Evolutionary conservation across 2,329 filamentous ascomycete species (phyloP).

Genomic region (Leptographium flavum): DNA sequence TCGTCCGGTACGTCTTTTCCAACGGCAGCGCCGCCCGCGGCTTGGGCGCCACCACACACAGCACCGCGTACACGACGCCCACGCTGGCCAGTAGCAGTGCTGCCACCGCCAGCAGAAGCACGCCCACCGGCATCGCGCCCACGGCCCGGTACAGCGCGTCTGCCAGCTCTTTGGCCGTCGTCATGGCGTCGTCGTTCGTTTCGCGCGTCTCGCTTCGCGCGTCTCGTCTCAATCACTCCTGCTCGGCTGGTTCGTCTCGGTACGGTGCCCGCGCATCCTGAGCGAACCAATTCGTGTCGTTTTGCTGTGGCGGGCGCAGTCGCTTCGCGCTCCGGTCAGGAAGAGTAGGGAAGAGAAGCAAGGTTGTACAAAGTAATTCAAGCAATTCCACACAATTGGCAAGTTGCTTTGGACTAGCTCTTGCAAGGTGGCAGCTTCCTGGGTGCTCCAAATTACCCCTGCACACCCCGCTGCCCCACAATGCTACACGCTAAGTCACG

Average conservation of each 20-base stretch:
- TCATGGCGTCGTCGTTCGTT: background rate
- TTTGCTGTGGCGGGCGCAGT: background rate
- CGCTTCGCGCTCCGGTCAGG: too few species aligned
- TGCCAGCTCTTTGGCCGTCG: too few species aligned
- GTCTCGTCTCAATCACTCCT: too few species aligned
- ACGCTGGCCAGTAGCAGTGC: conserved; percentile 3
- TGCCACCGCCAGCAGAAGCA: conserved; percentile 8
- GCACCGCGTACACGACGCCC: conserved; percentile 40
- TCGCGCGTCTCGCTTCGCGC: background rate
- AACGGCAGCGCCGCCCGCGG: conserved; percentile 60
- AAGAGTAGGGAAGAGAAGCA: background rate
- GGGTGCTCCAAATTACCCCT: too few species aligned
- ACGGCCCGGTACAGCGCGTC: conserved; percentile 2
- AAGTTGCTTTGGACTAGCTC: background rate
- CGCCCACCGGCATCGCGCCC: conserved; percentile 3
- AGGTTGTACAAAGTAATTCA: background rate
- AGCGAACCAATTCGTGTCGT: background rate
- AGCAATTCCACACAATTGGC: background rate
- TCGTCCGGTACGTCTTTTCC: conserved; percentile 76
- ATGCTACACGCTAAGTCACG: background rate
- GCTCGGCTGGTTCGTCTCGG: too few species aligned
- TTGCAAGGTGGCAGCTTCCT: conserved; percentile 1
- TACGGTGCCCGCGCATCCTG: background rate
- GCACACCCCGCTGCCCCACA: background rate
- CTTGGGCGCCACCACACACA: conserved; percentile 65